Conservation (phyloP, 75 land plant genomes). For the Ceratopteris richardii region DNA sequence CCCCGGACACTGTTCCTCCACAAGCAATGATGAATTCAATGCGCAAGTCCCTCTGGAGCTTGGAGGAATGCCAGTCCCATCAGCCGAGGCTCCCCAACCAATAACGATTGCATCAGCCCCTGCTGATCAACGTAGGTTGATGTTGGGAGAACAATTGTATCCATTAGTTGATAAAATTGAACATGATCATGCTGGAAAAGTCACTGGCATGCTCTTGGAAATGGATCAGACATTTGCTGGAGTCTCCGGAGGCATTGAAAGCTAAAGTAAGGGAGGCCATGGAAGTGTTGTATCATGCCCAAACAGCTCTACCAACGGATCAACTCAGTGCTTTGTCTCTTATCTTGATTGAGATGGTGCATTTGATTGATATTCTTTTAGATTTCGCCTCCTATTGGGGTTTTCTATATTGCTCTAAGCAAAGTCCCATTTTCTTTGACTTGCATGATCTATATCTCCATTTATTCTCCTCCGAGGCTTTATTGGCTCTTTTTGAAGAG, state of each 20-base stretch:
- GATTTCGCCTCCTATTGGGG: too few species aligned
- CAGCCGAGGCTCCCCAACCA: slow-evolving; percentile 54
- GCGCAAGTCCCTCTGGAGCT: slow-evolving; percentile 68
- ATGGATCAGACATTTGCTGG: too few species aligned
- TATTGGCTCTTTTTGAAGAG: too few species aligned
- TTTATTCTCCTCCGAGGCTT: too few species aligned
- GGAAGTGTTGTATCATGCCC: slow-evolving; percentile 54
- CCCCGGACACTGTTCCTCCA: too few species aligned
- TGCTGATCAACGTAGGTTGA: slow-evolving; percentile 82
- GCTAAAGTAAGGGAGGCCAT: slow-evolving; percentile 86
- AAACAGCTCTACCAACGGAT: slow-evolving; percentile 33
- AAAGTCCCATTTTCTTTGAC: too few species aligned
- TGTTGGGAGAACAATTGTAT: slow-evolving; percentile 81
- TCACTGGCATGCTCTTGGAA: too few species aligned
- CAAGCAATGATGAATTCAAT: slow-evolving; percentile 48
- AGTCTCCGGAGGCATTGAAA: too few species aligned
- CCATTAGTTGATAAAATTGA: slow-evolving; percentile 79
- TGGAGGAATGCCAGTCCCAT: slow-evolving; percentile 47
- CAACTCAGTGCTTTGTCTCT: slow-evolving; percentile 46
- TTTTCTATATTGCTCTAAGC: too few species aligned
- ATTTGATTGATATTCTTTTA: too few species aligned
- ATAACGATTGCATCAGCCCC: slow-evolving; percentile 79
- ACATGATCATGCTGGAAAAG: slow-evolving; percentile 82
- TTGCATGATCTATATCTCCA: too few species aligned
- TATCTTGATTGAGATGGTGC: slow-evolving; percentile 18